Percentiles rank a stretch among this genome's conserved stretches.
These are phyloP conservation scores for Hypoxylon intermedium DNA, from an alignment of 495 filamentous ascomycete species.

Conservation along the genomic window DNA sequence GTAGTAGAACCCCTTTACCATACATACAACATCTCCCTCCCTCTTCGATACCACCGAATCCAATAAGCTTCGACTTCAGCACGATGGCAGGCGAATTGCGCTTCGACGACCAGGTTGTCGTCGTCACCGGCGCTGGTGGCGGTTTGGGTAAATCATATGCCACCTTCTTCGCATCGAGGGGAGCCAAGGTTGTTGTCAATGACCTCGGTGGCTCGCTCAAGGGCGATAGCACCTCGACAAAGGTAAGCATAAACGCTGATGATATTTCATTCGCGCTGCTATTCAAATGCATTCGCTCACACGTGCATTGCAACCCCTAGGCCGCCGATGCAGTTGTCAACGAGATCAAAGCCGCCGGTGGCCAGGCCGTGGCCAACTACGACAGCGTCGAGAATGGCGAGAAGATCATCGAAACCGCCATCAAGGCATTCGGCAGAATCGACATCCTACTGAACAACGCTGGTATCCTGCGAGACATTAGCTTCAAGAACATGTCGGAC, in stretches of 20 bases:
- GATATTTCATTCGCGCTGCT: not conserved
- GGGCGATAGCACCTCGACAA: slow-evolving; percentile 87
- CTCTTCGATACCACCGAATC: slow-evolving; percentile 12
- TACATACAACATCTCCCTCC: slow-evolving; percentile 2
- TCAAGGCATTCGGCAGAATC: slow-evolving; percentile 88
- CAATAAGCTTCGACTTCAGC: slow-evolving; percentile 33
- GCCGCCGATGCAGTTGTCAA: slow-evolving; percentile 95
- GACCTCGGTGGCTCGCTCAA: slow-evolving; percentile 94
- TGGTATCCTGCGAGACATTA: slow-evolving; percentile 93
- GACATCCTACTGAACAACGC: slow-evolving; percentile 98
- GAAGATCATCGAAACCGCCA: slow-evolving; percentile 93
- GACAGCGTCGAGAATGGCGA: slow-evolving; percentile 96
- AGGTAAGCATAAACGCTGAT: slow-evolving; percentile 59
- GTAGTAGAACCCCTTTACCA: slow-evolving; percentile 16
- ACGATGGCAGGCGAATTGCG: slow-evolving; percentile 79
- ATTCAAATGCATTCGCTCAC: slow-evolving; percentile 24
- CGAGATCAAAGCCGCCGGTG: slow-evolving; percentile 89
- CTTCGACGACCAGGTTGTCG: slow-evolving; percentile 95
- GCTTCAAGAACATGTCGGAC: slow-evolving; percentile 99
- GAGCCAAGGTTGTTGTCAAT: slow-evolving; percentile 97
- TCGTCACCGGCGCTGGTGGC: slow-evolving; percentile 95
- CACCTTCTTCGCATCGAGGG: slow-evolving; percentile 86
- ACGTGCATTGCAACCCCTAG: slow-evolving; percentile 49
- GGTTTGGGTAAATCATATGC: slow-evolving; percentile 94
- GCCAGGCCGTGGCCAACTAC: slow-evolving; percentile 98